Evolutionary conservation across 495 filamentous ascomycete genomes (phyloP), one percentile per base, ranked within the genome.

Genomic region (Chlorociboria aeruginascens): DNA sequence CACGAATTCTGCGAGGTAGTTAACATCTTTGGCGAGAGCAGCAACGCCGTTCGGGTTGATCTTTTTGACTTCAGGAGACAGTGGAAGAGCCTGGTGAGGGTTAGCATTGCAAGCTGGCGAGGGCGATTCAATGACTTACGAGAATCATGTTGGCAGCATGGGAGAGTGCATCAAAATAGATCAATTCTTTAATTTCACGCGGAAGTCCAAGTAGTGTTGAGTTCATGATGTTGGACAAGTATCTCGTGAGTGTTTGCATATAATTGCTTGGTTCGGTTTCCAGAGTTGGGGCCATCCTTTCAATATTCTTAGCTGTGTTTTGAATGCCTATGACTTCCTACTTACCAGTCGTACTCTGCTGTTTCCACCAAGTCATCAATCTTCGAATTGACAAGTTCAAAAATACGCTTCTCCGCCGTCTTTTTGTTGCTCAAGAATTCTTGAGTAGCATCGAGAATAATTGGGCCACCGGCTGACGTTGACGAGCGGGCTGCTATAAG

Each of bases 381-480:
- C 63, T 99, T 99, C 39, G 86, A 93, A 63, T 97, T 96, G 39
- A 99, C 92, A 0, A 99, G 74, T 65, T 97, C 93, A 60, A 99
- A 99, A 43, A 99, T 95, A 12, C 92, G 83, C 64, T 96, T 95
- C 57, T 95, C 89, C 7, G 92, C 92, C 1, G 85, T 88, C 67
- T 95, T 95, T 66, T 95, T 95, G 58, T 95, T 88, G 49, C 72
- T 81, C 40, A 77, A 74, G 61, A 99, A 99, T 46, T 83, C 75
- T 54, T 85, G 81, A 0, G 90, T 96, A 2, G 92, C 90, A 35
- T 70, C 73, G 1, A 99, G 69, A 8, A 76, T 73, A 13, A 96
- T 74, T 1, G 83, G 79, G 0, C 78, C 82, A 6, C 81, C 83
- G 17, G 86, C 81, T 0, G 83, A 83, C 16, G 77, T 76, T 10